These are phyloP conservation scores for Physcomitrium patens DNA, from an alignment of 225 moss, liverwort and hornwort genomes.

Conservation along the genomic window DNA sequence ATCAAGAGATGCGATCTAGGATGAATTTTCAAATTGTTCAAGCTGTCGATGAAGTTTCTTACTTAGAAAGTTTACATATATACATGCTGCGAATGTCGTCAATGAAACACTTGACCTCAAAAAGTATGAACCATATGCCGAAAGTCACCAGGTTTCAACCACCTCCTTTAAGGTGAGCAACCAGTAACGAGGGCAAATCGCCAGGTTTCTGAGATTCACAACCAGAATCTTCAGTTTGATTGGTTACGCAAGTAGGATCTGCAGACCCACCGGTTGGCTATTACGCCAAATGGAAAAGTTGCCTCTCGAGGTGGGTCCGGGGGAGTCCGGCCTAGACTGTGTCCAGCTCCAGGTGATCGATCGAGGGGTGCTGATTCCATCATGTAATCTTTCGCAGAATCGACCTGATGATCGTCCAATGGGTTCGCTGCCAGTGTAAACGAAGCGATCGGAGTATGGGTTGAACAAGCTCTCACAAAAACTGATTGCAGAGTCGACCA, in stretches of 20 bases:
- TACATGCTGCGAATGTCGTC: constrained; percentile 27
- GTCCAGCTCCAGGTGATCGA: neutral
- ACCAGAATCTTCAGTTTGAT: constrained; percentile 29
- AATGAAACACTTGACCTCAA: constrained; percentile 36
- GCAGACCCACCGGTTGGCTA: constrained; percentile 54
- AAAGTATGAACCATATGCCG: constrained; percentile 27
- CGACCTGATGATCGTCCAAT: too few relatives aligned
- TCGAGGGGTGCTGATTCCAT: constrained; percentile 4
- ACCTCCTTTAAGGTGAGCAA: constrained; percentile 27
- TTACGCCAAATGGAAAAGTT: constrained; percentile 45
- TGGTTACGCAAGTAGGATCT: constrained; percentile 34
- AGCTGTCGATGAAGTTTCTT: constrained; percentile 10
- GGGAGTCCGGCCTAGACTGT: constrained; percentile 29
- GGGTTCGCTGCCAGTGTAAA: constrained; percentile 68
- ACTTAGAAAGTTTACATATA: constrained; percentile 21
- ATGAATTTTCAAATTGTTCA: constrained; percentile 3
- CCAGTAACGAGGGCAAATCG: constrained; percentile 29
- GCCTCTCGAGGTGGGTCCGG: constrained; percentile 46
- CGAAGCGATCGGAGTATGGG: constrained; percentile 81
- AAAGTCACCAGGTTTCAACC: constrained; percentile 13
- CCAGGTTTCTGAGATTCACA: constrained; percentile 31
- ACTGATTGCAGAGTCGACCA: constrained; percentile 54
- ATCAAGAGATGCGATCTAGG: neutral
- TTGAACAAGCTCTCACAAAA: constrained; percentile 78
- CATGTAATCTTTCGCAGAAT: too few relatives aligned